Base-by-base conservation (phyloP, 306 rosid genomes). In the Casuarina equisetifolia region DNA sequence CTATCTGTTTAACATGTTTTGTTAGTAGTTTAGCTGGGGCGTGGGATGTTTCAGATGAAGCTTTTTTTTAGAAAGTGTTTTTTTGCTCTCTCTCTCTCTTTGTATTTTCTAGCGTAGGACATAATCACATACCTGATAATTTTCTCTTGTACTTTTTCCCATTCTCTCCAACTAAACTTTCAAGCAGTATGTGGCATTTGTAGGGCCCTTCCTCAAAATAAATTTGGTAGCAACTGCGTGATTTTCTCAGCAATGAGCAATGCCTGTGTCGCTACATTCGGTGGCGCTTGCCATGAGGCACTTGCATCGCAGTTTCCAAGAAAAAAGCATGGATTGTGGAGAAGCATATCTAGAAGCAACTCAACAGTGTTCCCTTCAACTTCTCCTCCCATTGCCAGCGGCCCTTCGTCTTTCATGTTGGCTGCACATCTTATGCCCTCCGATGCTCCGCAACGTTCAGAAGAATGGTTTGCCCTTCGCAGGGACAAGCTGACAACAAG, bases 391-490 rank as follows among this genome's bases (percentile, higher is more conserved):
- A 72, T 79, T 62, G 46, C 68, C 51, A 73, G 5, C 15, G 52
- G 89, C 6, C 85, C 92, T 12, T 78, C 96, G 4, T 79, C 84
- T 25, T 45, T 82, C 1, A 88, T 82, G 45, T 46, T 87, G 59
- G 87, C 88, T 67, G 85, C 96, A 67, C 75, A 68, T 1, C 53
- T 81, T 76, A 79, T 80, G 1, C 86, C 55, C 0, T 84, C 90
- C 0, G 85, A 90, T 51, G 83, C 91, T 75, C 89, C 96, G 12
- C 99, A 96, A 61, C 90, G 92, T 2, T 96, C 99, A 2, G 94
- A 91, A 0, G 99, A 96, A 83, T 95, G 99, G 98, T 95, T 95
- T 59, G 97, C 99, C 38, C 91, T 92, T 57, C 96, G 99, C n/a
- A 89, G 64, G 90, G 91, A 96, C 84, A 96, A 71, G 82, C 91